Percentiles rank a stretch among this genome's conserved stretches.
phyloP scores from a whole-genome alignment of 768 basidiomycete species.

The Boletus patriciae region DNA sequence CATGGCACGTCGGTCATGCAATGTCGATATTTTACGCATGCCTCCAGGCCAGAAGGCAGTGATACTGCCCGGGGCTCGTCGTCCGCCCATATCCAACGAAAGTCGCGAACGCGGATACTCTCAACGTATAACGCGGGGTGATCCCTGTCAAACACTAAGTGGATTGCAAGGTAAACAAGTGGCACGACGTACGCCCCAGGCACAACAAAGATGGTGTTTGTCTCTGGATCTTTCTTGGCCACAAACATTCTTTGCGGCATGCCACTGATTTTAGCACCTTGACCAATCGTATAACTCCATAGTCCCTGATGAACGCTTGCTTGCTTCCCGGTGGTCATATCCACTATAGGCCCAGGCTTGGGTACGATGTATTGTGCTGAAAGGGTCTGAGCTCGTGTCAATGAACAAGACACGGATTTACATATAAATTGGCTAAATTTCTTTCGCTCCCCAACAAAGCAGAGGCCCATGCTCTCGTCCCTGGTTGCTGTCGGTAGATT shows the following conservation, averaged over 20 bases:
- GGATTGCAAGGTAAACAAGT: not conserved
- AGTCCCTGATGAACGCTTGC: slow-evolving; percentile 70
- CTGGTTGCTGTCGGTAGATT: slow-evolving; percentile 70
- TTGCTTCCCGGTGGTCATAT: slow-evolving; percentile 51
- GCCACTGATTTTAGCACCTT: slow-evolving; percentile 68
- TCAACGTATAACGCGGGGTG: slow-evolving; percentile 56
- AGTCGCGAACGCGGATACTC: slow-evolving; percentile 45
- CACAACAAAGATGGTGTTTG: slow-evolving; percentile 75
- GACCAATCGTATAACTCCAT: slow-evolving; percentile 86
- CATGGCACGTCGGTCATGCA: slow-evolving; percentile 59
- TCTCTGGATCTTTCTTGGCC: slow-evolving; percentile 59
- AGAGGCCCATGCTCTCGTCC: slow-evolving; percentile 90
- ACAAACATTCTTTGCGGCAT: slow-evolving; percentile 67
- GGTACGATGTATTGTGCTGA: slow-evolving; percentile 76
- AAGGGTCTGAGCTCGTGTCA: not conserved
- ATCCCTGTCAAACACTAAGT: slow-evolving; percentile 40
- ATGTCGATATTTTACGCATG: slow-evolving; percentile 67
- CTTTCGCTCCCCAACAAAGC: slow-evolving; percentile 84
- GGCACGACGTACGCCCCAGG: slow-evolving; percentile 56
- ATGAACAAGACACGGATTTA: slow-evolving; percentile 33
- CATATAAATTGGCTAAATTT: slow-evolving; percentile 74
- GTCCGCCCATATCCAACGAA: slow-evolving; percentile 78
- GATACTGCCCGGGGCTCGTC: slow-evolving; percentile 49
- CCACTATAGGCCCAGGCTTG: slow-evolving; percentile 67
- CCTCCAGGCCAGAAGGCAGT: slow-evolving; percentile 44